Evolutionary conservation across 2,329 filamentous ascomycete genomes (phyloP).

Genomic region (Metarhizium brunneum): DNA sequence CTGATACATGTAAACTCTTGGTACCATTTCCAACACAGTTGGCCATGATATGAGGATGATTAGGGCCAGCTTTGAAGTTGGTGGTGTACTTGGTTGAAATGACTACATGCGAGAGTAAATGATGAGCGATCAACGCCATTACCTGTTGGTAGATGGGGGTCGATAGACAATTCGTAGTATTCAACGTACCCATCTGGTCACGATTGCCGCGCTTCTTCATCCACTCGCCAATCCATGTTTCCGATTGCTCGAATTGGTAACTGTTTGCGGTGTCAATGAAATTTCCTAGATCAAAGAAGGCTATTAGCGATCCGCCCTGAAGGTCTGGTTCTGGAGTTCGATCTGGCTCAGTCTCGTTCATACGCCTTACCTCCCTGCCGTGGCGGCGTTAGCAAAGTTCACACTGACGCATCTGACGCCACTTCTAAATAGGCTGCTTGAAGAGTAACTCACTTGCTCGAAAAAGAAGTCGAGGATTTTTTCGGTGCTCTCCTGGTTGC

Average conservation of each 20-base stretch:
- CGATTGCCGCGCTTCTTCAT: conserved; percentile 55
- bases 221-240: conserved; percentile 62
- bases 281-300: conserved; percentile 38
- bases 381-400: neutral
- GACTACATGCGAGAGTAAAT: conserved; percentile 29
- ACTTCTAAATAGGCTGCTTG: neutral
- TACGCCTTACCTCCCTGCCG: conserved; percentile 16
- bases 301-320: neutral
- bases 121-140: neutral
- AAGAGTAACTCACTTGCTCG: conserved; percentile 31
- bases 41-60: conserved; percentile 33
- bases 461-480: conserved; percentile 58
- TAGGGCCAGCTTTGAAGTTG: conserved; percentile 38
- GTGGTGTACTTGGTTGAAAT: conserved; percentile 62
- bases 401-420: neutral
- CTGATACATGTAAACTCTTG: conserved; percentile 49
- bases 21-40: conserved; percentile 51
- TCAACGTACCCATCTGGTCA: conserved; percentile 46
- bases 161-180: neutral
- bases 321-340: too few relatives aligned
- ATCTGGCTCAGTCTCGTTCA: neutral
- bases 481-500: conserved; percentile 52
- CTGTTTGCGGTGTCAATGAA: conserved; percentile 66
- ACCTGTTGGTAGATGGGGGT: neutral
- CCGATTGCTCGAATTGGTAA: conserved; percentile 55